Percentiles rank a stretch among this genome's conserved stretches.
These are phyloP conservation scores for Nemania sp. DNA, from an alignment of 2,329 filamentous ascomycete genomes.

Conservation along the genomic window DNA sequence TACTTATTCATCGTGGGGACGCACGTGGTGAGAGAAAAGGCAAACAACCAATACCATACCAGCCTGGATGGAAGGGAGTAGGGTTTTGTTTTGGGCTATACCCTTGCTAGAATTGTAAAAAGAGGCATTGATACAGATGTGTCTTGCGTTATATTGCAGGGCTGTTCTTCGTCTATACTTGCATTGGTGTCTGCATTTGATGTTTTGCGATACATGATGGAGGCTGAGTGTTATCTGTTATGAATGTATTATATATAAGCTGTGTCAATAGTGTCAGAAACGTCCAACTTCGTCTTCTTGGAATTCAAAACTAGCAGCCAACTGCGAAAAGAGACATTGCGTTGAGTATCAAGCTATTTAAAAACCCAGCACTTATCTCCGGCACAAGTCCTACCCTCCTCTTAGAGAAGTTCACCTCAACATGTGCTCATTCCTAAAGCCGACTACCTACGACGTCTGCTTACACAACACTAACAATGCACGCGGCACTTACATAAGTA, in stretches of 20 bases:
- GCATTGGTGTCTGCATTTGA: background rate
- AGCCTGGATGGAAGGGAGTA: background rate
- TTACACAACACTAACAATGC: too few species aligned
- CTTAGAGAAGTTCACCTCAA: too few species aligned
- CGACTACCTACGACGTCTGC: too few species aligned
- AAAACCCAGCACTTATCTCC: background rate
- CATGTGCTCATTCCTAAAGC: too few species aligned
- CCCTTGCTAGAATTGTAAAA: slow-evolving; percentile 15
- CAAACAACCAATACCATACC: background rate
- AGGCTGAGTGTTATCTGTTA: background rate
- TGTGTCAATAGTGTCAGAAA: slow-evolving; percentile 10
- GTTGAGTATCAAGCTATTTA: background rate
- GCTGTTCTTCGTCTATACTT: background rate
- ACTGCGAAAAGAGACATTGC: too few species aligned
- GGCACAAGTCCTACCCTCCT: too few species aligned
- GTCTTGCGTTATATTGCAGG: slow-evolving; percentile 25
- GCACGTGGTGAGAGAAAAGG: slow-evolving; percentile 28
- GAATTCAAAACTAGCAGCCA: background rate
- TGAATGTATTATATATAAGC: slow-evolving; percentile 9
- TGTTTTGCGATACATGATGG: background rate
- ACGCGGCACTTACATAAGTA: too few species aligned
- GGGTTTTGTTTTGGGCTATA: slow-evolving; percentile 24
- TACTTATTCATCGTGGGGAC: slow-evolving; percentile 29
- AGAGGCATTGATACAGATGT: slow-evolving; percentile 8
- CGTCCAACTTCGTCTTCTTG: background rate